Evolutionary conservation across 129 eudicot species (phyloP).

Genomic region (Centaurea solstitialis): DNA sequence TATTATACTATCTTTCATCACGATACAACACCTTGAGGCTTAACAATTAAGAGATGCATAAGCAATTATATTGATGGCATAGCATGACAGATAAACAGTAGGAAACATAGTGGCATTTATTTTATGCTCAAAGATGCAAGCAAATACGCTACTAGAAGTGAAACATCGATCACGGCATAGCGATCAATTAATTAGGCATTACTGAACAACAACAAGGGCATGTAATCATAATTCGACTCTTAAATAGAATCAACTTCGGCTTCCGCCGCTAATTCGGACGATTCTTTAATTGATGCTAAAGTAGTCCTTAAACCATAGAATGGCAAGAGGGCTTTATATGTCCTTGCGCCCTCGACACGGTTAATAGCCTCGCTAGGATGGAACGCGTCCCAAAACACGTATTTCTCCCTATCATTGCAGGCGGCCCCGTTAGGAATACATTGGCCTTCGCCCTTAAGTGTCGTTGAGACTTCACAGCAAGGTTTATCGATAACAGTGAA

Average conservation of each 20-base stretch:
- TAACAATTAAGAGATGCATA: too few species aligned
- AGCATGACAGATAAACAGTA: too few species aligned
- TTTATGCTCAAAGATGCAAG: neutral
- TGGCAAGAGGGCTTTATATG: conserved; percentile 24
- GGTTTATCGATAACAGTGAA: conserved; percentile 24
- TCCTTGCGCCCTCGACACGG: neutral
- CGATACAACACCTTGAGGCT: too few species aligned
- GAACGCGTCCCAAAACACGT: conserved; percentile 43
- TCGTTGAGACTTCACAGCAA: conserved; percentile 31
- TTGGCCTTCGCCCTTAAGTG: conserved; percentile 31
- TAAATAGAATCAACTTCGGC: neutral
- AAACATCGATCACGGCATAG: neutral
- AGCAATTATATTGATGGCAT: too few species aligned
- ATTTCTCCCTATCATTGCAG: conserved; percentile 25
- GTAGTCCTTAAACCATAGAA: conserved; percentile 2
- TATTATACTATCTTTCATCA: too few species aligned
- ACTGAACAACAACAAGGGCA: neutral
- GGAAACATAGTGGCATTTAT: neutral
- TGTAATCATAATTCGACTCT: neutral
- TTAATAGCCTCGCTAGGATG: conserved; percentile 38
- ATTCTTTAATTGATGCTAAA: neutral
- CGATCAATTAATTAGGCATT: neutral
- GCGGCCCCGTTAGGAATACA: conserved; percentile 29
- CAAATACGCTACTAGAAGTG: neutral
- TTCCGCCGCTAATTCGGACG: neutral